Conservation (phyloP, 2,329 filamentous ascomycete genomes). For the Dichotomopilus funicola region DNA sequence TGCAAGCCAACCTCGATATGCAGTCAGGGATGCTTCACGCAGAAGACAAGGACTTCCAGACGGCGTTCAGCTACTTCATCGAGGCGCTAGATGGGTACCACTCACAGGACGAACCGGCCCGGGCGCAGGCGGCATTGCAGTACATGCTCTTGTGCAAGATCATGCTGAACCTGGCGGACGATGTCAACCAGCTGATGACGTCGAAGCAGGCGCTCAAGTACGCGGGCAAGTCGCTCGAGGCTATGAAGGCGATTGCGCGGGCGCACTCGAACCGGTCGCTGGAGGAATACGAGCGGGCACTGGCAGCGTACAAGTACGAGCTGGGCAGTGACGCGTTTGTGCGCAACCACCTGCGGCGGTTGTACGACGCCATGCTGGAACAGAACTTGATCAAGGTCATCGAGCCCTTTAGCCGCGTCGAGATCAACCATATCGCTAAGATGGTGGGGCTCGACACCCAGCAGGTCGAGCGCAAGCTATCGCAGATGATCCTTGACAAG, state of each 20-base stretch:
- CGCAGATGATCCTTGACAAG: slow-evolving; percentile 99
- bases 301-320: slow-evolving; percentile 86
- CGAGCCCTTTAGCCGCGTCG: slow-evolving; percentile 94
- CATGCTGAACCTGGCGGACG: slow-evolving; percentile 95
- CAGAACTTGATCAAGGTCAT: slow-evolving; percentile 99
- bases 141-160: slow-evolving; percentile 99
- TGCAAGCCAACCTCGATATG: slow-evolving; percentile 97
- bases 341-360: slow-evolving; percentile 86
- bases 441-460: slow-evolving; percentile 95
- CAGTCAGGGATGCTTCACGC: slow-evolving; percentile 98
- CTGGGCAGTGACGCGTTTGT: slow-evolving; percentile 93
- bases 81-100: slow-evolving; percentile 97
- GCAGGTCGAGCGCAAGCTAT: slow-evolving; percentile 96
- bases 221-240: slow-evolving; percentile 89
- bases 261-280: slow-evolving; percentile 93
- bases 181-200: slow-evolving; percentile 89
- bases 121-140: slow-evolving; percentile 94
- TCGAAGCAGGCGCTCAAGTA: slow-evolving; percentile 97
- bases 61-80: slow-evolving; percentile 97
- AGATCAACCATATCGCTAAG: slow-evolving; percentile 93
- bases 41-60: slow-evolving; percentile 98
- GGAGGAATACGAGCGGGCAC: slow-evolving; percentile 92
- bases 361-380: slow-evolving; percentile 98
- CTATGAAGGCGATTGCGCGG: slow-evolving; percentile 97
- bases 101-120: slow-evolving; percentile 76